Evolutionary conservation across 306 rosid genomes (phyloP).

Genomic region (Benincasa hispida): DNA sequence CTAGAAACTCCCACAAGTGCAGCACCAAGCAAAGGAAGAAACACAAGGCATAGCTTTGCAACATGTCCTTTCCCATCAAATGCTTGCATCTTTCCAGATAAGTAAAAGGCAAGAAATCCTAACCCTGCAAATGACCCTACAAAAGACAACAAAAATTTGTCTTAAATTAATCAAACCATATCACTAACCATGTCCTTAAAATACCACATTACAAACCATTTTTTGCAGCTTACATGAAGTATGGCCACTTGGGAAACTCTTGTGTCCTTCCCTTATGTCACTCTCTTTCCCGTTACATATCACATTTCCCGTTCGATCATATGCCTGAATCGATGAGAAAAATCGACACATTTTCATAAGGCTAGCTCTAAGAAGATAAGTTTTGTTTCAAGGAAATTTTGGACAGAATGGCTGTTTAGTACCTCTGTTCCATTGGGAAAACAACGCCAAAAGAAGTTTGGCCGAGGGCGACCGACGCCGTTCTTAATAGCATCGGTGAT

Average conservation of each 20-base stretch:
- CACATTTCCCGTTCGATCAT: slow-evolving; percentile 55
- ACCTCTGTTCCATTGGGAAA: slow-evolving; percentile 78
- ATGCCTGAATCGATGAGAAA: slow-evolving; percentile 22
- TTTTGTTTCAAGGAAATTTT: not conserved
- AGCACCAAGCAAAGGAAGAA: slow-evolving; percentile 68
- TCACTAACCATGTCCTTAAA: not conserved
- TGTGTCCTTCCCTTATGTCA: slow-evolving; percentile 84
- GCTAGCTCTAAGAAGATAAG: not conserved
- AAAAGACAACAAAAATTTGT: not conserved
- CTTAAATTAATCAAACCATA: not conserved
- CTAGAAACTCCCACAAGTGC: slow-evolving; percentile 70
- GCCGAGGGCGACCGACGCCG: slow-evolving; percentile 93
- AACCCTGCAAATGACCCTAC: slow-evolving; percentile 72
- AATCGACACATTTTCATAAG: not conserved
- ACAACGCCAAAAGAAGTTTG: slow-evolving; percentile 97
- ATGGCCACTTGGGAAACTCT: slow-evolving; percentile 96
- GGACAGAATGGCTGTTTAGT: not conserved
- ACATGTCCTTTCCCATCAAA: slow-evolving; percentile 72
- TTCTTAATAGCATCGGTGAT: slow-evolving; percentile 71
- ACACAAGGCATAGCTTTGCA: slow-evolving; percentile 63
- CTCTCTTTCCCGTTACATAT: slow-evolving; percentile 59
- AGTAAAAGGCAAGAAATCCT: slow-evolving; percentile 67
- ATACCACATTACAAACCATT: not conserved
- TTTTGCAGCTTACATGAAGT: slow-evolving; percentile 59
- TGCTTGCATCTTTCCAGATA: slow-evolving; percentile 69